Evolutionary conservation across 1,284 basidiomycete species (phyloP), one percentile per base, ranked within the genome.

Genomic region (Porodaedalea pini): DNA sequence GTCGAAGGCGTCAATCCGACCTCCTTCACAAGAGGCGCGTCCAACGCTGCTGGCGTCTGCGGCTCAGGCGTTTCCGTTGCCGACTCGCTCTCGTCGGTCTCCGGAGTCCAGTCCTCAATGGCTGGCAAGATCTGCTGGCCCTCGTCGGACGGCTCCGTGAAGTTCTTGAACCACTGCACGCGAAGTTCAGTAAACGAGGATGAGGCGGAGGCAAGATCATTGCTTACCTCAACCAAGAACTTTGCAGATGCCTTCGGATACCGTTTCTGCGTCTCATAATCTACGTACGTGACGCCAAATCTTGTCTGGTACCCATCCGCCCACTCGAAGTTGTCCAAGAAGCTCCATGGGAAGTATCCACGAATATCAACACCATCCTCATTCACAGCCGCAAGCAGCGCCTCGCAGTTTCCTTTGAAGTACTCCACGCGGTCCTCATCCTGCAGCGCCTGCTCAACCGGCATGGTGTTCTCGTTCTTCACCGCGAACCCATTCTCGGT

Each of bases 241-340:
- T 73, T 73, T 1, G 81, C 81, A 17, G 83, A 87, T 41, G 83
- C 82, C 68, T 90, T 90, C 2, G 86, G 83, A 60, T 78, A 81
- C 27, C 86, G 75, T 69, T 85, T 75, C 70, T 84, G 85, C 4
- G 86, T 90, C 53, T 81, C 73, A 68, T 85, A 90, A 70, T 88
- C 79, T 41, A 88, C 80, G 66, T 85, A 83, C 2, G 82, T 86
- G 51, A 83, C 75, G 27, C 83, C 83, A 62, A 86, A 87, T 15
- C 84, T 78, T 2, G 81, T 81, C 36, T 71, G 71, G 63, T 85
- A 86, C 3, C 84, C 83, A 63, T 87, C 84, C 7, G 81, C 81
- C 83, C 88, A 89, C 70, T 91, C 88, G 60, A 90, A 89, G 70
- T 89, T 89, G 67, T 89, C 86, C 56, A 87, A 66, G 54, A 86